Evolutionary conservation across 202 grass and related monocot genomes (phyloP).

Genomic region (Dendrocalamus latiflorus): DNA sequence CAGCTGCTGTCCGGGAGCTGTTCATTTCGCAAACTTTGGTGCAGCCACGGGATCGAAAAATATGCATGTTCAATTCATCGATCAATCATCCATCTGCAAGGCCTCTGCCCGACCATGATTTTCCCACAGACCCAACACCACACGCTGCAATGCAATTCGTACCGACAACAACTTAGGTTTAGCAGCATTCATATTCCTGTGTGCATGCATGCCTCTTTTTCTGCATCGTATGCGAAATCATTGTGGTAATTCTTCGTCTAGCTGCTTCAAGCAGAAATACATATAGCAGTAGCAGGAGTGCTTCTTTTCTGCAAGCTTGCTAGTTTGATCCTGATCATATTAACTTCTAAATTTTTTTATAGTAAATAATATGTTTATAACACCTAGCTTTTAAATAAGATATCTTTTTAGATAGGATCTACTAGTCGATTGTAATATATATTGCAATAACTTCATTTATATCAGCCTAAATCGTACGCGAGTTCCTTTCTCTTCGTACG

Average conservation of each 20-base stretch:
- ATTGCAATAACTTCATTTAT: too few species aligned
- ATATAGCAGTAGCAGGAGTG: too few species aligned
- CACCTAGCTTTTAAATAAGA: too few species aligned
- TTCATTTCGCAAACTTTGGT: constrained; percentile 27
- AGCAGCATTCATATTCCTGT: not conserved
- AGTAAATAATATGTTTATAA: too few species aligned
- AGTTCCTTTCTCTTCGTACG: too few species aligned
- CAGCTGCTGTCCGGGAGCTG: not conserved
- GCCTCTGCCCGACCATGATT: constrained; percentile 2
- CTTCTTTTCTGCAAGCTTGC: too few species aligned
- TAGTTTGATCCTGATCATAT: too few species aligned
- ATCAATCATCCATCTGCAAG: not conserved
- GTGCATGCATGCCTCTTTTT: not conserved
- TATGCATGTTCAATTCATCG: not conserved
- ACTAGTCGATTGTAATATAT: too few species aligned
- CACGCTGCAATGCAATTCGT: not conserved
- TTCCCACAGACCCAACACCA: not conserved
- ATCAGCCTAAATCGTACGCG: too few species aligned
- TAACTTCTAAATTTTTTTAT: too few species aligned
- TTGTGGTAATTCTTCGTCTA: not conserved
- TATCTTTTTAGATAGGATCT: too few species aligned
- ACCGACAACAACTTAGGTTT: not conserved
- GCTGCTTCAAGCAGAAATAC: too few species aligned
- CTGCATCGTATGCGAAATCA: not conserved
- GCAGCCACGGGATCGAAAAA: not conserved